Base-by-base conservation (phyloP, 768 basidiomycete species). In the Jaapia argillacea region DNA sequence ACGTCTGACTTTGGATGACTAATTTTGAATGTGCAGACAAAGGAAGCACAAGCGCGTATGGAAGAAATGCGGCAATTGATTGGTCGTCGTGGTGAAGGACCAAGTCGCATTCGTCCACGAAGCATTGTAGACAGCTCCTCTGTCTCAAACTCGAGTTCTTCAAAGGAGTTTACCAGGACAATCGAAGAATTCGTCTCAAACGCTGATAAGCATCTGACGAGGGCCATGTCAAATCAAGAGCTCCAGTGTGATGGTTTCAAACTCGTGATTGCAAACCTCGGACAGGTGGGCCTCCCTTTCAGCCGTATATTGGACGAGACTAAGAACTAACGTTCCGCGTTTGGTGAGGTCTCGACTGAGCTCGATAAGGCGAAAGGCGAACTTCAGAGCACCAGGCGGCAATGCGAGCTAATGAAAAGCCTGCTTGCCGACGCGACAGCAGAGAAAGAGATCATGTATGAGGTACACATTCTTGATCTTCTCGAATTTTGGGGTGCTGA, bases 371-470 rank as follows among this genome's bases (percentile, higher is more conserved):
- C 72, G 18, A 70, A 71, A 41, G 58, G 72, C 22, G 86, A 90
- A 48, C 67, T 91, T 24, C 75, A 81, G 54, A 79, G 74, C 49
- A 61, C 75, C 14, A 81, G 74, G 50, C 74, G 85, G 14, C 85
- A 88, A 58, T 81, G 79, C 48, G 87, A 86, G 51, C 64, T 90
- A 23, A 75, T 91, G 3, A 87, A 87, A 59, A 77, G 75, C 50
- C 69, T 92, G 23, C 68, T 90, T 12, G 70, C 73, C 14, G 85
- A 93, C 54, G 75, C 79, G 24, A 85, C 82, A 6, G 72, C 79
- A 1, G 92, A 96, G 66, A 86, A 93, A 61, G 87, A 92, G 54
- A 85, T 90, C 58, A 84, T 94, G 75, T 93, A 92, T 50, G 85
- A 91, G 70, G 90, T 91, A 33, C 53, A 72, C 56, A 13, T 3